Evolutionary conservation across 495 filamentous ascomycete genomes (phyloP).

Genomic region (Darksidea phi): DNA sequence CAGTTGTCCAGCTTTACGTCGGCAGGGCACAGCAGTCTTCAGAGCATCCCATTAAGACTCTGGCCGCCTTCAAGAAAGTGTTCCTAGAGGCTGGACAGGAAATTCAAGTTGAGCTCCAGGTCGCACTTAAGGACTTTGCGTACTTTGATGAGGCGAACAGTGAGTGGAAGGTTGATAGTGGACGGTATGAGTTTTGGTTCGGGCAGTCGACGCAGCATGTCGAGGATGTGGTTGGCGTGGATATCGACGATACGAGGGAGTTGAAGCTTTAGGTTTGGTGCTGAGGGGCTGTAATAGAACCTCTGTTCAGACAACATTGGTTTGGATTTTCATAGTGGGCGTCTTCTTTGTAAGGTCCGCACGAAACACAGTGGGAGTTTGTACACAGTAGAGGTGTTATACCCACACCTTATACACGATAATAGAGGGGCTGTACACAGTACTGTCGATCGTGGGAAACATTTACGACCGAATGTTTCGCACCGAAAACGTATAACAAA

Average conservation of each 20-base stretch:
- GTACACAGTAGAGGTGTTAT: too few species aligned
- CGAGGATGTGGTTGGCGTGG: background rate
- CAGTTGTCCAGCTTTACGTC: conserved; percentile 30
- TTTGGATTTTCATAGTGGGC: too few species aligned
- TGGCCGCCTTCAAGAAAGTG: conserved; percentile 25
- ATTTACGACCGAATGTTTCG: too few species aligned
- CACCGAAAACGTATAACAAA: too few species aligned
- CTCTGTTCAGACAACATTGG: too few species aligned
- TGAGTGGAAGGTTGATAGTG: conserved; percentile 21
- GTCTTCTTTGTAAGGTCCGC: too few species aligned
- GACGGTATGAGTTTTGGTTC: conserved; percentile 21
- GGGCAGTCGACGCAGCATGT: conserved; percentile 9
- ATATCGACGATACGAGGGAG: conserved; percentile 13
- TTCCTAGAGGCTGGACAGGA: conserved; percentile 9
- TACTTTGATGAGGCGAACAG: conserved; percentile 21
- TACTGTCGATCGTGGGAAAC: too few species aligned
- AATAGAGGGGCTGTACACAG: too few species aligned
- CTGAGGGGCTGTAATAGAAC: too few species aligned
- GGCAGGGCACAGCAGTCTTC: conserved; percentile 4
- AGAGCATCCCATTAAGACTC: conserved; percentile 22
- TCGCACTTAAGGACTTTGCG: conserved; percentile 24
- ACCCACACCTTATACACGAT: too few species aligned
- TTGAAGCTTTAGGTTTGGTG: conserved; percentile 7
- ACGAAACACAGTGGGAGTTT: too few species aligned
- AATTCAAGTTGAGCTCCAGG: conserved; percentile 4